These are phyloP conservation scores for Trametes villosa DNA, from an alignment of 768 basidiomycete genomes.

Conservation along the genomic window DNA sequence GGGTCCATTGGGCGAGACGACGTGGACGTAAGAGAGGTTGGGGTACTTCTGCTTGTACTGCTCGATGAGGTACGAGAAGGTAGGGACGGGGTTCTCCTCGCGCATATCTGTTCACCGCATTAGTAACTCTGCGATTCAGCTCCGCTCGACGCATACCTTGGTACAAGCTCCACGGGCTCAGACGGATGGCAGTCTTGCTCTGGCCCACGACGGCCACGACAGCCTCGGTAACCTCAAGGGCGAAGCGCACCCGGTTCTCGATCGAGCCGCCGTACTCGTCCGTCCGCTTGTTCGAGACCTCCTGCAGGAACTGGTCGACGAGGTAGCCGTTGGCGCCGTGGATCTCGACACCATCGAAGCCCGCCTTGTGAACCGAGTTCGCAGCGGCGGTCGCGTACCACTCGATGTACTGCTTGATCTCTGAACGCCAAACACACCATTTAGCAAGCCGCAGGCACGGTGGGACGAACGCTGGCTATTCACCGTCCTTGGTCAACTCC, in stretches of 20 bases:
- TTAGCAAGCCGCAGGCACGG: neutral
- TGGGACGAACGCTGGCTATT: neutral
- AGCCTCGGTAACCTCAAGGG: neutral
- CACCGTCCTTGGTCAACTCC: conserved; percentile 28
- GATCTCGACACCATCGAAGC: neutral
- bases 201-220: neutral
- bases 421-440: neutral
- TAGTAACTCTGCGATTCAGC: neutral
- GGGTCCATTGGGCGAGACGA: conserved; percentile 27
- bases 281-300: neutral
- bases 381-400: neutral
- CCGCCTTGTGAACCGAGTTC: neutral
- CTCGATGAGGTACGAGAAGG: conserved; percentile 52
- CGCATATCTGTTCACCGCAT: neutral
- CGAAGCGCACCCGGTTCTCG: neutral
- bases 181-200: neutral
- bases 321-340: neutral
- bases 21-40: neutral
- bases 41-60: conserved; percentile 35
- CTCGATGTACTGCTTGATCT: neutral
- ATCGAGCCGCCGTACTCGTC: neutral
- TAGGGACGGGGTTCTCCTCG: conserved; percentile 45
- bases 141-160: neutral
- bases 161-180: neutral
- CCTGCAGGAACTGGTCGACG: neutral